Conservation (phyloP, 371 early-diverging fungal genomes). For the Mortierella sp. region DNA sequence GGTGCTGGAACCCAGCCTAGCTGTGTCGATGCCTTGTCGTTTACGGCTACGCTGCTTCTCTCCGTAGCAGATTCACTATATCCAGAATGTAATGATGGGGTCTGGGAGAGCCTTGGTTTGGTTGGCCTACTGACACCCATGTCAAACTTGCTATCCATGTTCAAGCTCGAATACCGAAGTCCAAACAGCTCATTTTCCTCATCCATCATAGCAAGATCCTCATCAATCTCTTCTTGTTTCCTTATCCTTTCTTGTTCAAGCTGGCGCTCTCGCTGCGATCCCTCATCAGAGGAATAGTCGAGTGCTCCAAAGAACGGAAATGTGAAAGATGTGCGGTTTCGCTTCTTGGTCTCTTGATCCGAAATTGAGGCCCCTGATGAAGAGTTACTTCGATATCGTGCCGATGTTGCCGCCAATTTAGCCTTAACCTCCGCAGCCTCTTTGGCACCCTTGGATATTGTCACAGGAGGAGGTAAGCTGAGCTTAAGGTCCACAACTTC, state of each 20-base stretch:
- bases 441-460: constrained; percentile 21
- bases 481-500: constrained; percentile 33
- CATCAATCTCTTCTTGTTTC: constrained; percentile 24
- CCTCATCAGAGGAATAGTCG: constrained; percentile 22
- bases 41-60: background rate
- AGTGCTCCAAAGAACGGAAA: constrained; percentile 45
- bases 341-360: constrained; percentile 26
- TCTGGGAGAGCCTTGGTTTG: background rate
- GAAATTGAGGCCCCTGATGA: background rate
- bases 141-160: constrained; percentile 2
- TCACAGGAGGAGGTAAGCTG: constrained; percentile 19
- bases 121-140: background rate
- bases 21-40: background rate
- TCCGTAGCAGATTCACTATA: background rate
- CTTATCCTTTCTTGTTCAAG: constrained; percentile 5
- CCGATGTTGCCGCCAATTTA: constrained; percentile 15
- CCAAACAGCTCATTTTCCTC: constrained; percentile 46
- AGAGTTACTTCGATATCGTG: constrained; percentile 9
- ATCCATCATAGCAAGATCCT: constrained; percentile 37
- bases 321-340: constrained; percentile 41
- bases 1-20: constrained; percentile 7
- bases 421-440: constrained; percentile 44
- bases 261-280: background rate
- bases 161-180: constrained; percentile 22
- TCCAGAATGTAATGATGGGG: background rate